Percentiles rank a stretch among this genome's conserved stretches.
These are phyloP conservation scores for Kodamaea derodonti DNA, from an alignment of 1,139 yeast genomes.

Conservation along the genomic window DNA sequence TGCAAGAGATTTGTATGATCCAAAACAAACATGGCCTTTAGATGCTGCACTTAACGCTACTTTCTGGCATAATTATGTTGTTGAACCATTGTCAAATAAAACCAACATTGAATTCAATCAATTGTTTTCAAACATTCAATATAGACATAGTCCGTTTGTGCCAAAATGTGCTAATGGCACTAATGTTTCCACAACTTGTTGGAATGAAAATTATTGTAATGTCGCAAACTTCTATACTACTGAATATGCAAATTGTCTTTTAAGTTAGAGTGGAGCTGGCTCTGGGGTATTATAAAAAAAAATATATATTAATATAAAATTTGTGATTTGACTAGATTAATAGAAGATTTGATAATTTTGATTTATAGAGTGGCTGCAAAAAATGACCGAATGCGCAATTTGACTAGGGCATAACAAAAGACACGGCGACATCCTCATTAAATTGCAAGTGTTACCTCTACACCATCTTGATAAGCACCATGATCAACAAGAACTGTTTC, in stretches of 20 bases:
- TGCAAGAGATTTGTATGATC: slow-evolving; percentile 49
- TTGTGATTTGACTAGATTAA: too few species aligned
- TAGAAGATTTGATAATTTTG: too few species aligned
- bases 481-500: slow-evolving; percentile 14
- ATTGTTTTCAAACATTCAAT: slow-evolving; percentile 42
- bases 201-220: slow-evolving; percentile 41
- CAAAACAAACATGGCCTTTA: slow-evolving; percentile 45
- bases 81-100: slow-evolving; percentile 29
- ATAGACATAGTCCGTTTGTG: slow-evolving; percentile 50
- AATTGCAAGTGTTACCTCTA: slow-evolving; percentile 27
- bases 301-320: too few species aligned
- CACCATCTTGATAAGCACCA: slow-evolving; percentile 18
- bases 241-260: slow-evolving; percentile 14
- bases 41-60: slow-evolving; percentile 54
- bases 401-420: too few species aligned
- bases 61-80: slow-evolving; percentile 49
- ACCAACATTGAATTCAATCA: slow-evolving; percentile 41
- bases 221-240: slow-evolving; percentile 20
- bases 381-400: too few species aligned
- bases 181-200: slow-evolving; percentile 31
- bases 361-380: too few species aligned
- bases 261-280: too few species aligned
- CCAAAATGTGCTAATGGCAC: slow-evolving; percentile 41
- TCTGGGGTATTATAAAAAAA: too few species aligned
- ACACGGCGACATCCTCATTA: too few species aligned